Evolutionary conservation across 495 filamentous ascomycete genomes (phyloP).

Genomic region (Aspergillus heteromorphus): DNA sequence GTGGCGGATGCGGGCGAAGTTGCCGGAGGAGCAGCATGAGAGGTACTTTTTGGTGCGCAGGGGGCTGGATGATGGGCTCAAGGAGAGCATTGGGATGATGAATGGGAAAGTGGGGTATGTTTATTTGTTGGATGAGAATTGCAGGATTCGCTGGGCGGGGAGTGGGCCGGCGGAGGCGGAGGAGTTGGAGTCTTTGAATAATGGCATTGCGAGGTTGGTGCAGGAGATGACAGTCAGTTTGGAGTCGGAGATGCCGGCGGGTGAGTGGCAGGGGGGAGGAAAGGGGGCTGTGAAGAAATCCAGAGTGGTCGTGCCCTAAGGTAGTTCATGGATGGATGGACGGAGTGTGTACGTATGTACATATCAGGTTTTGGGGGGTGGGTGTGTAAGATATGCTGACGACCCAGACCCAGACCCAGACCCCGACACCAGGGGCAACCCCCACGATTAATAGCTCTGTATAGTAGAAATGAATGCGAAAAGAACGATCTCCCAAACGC

Average conservation of each 20-base stretch:
- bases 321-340: background rate
- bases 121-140: constrained; percentile 82
- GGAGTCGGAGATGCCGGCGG: constrained; percentile 21
- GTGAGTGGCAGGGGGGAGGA: constrained; percentile 8
- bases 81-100: constrained; percentile 71
- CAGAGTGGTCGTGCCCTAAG: constrained; percentile 15
- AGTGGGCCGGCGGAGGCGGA: constrained; percentile 66
- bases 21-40: constrained; percentile 57
- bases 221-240: constrained; percentile 45
- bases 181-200: constrained; percentile 68
- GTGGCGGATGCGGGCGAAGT: constrained; percentile 49
- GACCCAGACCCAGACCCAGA: background rate
- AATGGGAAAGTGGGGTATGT: constrained; percentile 93
- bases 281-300: constrained; percentile 12
- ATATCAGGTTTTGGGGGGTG: constrained; percentile 14
- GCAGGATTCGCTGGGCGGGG: constrained; percentile 91
- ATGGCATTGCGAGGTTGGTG: constrained; percentile 61
- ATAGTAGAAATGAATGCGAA: constrained; percentile 7
- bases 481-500: constrained; percentile 10
- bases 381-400: background rate
- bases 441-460: constrained; percentile 5
- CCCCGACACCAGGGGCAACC: background rate
- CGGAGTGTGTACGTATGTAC: constrained; percentile 19
- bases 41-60: constrained; percentile 79
- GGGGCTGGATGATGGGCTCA: constrained; percentile 68